These are phyloP conservation scores for Rhodotorula babjevae DNA, from an alignment of 768 basidiomycete species.

Conservation along the genomic window DNA sequence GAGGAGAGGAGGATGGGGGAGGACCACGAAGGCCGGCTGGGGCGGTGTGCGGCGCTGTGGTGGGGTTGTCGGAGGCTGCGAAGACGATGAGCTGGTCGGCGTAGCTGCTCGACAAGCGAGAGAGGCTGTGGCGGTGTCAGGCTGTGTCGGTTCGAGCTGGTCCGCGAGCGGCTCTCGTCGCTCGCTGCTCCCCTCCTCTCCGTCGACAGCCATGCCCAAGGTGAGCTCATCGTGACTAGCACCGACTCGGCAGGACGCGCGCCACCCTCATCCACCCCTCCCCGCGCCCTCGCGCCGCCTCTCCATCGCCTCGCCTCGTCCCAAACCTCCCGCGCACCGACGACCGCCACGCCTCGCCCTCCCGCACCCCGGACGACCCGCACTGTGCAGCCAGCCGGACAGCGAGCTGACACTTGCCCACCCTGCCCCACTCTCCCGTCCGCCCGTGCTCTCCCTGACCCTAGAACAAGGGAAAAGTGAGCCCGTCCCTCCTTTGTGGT, in stretches of 20 bases:
- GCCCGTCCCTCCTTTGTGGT: neutral
- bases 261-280: neutral
- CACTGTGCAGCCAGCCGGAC: too few relatives aligned
- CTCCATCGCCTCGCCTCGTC: too few relatives aligned
- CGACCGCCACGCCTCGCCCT: neutral
- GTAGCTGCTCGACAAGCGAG: too few relatives aligned
- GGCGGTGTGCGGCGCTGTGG: too few relatives aligned
- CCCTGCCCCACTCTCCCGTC: neutral
- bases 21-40: too few relatives aligned
- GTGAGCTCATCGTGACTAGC: neutral
- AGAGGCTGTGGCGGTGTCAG: neutral
- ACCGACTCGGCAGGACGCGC: too few relatives aligned
- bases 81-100: too few relatives aligned
- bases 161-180: neutral
- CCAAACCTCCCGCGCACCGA: neutral
- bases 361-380: neutral
- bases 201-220: neutral
- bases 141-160: neutral
- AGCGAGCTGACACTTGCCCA: neutral
- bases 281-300: neutral
- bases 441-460: too few relatives aligned
- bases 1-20: too few relatives aligned
- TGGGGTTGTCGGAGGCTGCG: too few relatives aligned
- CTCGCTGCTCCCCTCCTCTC: too few relatives aligned
- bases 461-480: constrained; percentile 38